These are phyloP conservation scores for Blastocystis sp. DNA, from an alignment of 352 stramenopile species.

Conservation along the genomic window DNA sequence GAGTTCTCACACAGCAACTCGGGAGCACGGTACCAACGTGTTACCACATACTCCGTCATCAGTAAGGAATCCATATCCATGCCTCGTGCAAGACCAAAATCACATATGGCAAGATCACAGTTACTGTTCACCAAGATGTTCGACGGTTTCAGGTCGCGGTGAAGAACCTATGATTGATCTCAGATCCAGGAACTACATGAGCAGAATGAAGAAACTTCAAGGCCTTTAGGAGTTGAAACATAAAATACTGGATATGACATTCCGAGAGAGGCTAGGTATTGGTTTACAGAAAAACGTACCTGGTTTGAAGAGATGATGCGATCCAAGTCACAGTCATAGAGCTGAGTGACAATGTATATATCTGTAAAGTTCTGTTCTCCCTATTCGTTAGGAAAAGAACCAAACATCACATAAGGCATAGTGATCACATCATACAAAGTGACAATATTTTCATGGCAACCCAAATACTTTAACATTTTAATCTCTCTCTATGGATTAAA, in stretches of 20 bases:
- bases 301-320: conserved; percentile 80
- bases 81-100: conserved; percentile 83
- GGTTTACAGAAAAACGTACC: conserved; percentile 41
- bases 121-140: conserved; percentile 92
- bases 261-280: conserved; percentile 70
- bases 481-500: conserved; percentile 71
- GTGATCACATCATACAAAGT: conserved; percentile 68
- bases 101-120: conserved; percentile 84
- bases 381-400: neutral
- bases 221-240: conserved; percentile 73
- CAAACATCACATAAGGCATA: conserved; percentile 23
- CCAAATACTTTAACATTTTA: conserved; percentile 77
- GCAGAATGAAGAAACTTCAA: conserved; percentile 56
- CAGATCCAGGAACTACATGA: neutral
- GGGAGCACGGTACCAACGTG: conserved; percentile 84
- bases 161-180: conserved; percentile 1
- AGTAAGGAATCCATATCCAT: conserved; percentile 69
- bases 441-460: conserved; percentile 80
- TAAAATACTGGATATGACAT: conserved; percentile 80
- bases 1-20: conserved; percentile 76
- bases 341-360: conserved; percentile 81
- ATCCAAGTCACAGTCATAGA: conserved; percentile 81
- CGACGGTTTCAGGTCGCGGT: conserved; percentile 85
- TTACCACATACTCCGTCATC: conserved; percentile 85
- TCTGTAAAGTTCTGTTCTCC: conserved; percentile 72